These are phyloP conservation scores for Isabelozyma rhagii DNA, from an alignment of 805 yeast species.

Conservation along the genomic window DNA sequence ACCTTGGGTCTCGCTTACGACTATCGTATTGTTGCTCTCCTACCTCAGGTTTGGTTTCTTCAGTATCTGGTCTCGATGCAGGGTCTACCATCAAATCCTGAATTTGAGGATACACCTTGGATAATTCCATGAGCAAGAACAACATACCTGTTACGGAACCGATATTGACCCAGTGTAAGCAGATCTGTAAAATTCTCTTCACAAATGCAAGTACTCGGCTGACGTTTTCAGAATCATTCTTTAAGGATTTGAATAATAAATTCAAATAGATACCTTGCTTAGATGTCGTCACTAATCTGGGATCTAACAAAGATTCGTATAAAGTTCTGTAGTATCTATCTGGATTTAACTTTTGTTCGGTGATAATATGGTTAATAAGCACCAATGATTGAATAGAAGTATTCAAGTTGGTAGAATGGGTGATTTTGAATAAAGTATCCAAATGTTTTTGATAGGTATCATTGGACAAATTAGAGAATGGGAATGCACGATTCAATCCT, in stretches of 20 bases:
- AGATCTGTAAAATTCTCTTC: constrained; percentile 82
- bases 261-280: constrained; percentile 92
- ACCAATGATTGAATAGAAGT: constrained; percentile 91
- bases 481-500: constrained; percentile 94
- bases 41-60: constrained; percentile 7
- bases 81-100: constrained; percentile 14
- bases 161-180: constrained; percentile 79
- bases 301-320: constrained; percentile 85
- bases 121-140: constrained; percentile 66
- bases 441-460: constrained; percentile 72
- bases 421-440: constrained; percentile 81
- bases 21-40: constrained; percentile 59
- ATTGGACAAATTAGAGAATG: constrained; percentile 74
- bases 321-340: constrained; percentile 83
- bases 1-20: constrained; percentile 88
- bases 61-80: constrained; percentile 14
- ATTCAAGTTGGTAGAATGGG: constrained; percentile 91
- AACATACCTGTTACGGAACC: constrained; percentile 88
- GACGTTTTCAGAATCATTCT: constrained; percentile 53
- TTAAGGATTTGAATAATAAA: constrained; percentile 77
- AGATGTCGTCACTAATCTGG: constrained; percentile 78
- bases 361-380: constrained; percentile 75
- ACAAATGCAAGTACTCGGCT: constrained; percentile 83
- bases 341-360: constrained; percentile 51
- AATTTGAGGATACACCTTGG: constrained; percentile 61